These are phyloP conservation scores for Apophysomyces elegans DNA, from an alignment of 371 early-diverging fungal species.

Conservation along the genomic window DNA sequence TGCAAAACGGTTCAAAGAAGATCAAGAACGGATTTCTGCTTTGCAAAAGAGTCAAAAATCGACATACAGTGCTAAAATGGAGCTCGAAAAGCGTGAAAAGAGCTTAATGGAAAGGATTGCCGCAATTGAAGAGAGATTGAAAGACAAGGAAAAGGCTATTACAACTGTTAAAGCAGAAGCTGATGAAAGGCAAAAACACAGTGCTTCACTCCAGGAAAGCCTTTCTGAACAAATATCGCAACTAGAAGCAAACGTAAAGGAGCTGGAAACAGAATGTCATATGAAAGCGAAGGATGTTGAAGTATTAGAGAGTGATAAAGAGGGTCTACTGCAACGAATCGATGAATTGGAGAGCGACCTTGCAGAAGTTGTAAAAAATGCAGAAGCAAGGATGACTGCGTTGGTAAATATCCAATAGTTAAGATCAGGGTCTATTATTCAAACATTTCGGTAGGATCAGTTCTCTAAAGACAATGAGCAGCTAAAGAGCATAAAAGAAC, in stretches of 20 bases:
- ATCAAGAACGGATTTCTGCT: slow-evolving; percentile 52
- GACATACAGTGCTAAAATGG: slow-evolving; percentile 28
- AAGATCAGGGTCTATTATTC: background rate
- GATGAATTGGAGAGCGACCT: slow-evolving; percentile 39
- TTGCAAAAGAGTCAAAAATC: slow-evolving; percentile 50
- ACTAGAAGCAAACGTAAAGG: slow-evolving; percentile 26
- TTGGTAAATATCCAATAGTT: slow-evolving; percentile 12
- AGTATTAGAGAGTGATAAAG: slow-evolving; percentile 36
- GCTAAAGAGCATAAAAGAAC: slow-evolving; percentile 22
- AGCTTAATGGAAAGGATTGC: slow-evolving; percentile 32
- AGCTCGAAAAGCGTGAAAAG: slow-evolving; percentile 39
- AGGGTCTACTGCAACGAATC: slow-evolving; percentile 33
- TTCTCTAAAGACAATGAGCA: slow-evolving; percentile 19
- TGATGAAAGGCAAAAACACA: background rate
- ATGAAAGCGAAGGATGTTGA: slow-evolving; percentile 32
- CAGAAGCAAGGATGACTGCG: slow-evolving; percentile 16
- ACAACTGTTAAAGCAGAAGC: background rate
- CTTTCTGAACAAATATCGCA: slow-evolving; percentile 4
- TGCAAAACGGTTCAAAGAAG: slow-evolving; percentile 55
- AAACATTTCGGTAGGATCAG: slow-evolving; percentile 11
- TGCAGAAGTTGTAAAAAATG: slow-evolving; percentile 22
- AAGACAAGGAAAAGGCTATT: slow-evolving; percentile 18
- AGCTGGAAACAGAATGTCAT: slow-evolving; percentile 34
- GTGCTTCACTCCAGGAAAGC: background rate
- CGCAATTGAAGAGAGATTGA: slow-evolving; percentile 25